Evolutionary conservation across 805 yeast species (phyloP).

Genomic region (Sugiyamaella qingdaonensis): DNA sequence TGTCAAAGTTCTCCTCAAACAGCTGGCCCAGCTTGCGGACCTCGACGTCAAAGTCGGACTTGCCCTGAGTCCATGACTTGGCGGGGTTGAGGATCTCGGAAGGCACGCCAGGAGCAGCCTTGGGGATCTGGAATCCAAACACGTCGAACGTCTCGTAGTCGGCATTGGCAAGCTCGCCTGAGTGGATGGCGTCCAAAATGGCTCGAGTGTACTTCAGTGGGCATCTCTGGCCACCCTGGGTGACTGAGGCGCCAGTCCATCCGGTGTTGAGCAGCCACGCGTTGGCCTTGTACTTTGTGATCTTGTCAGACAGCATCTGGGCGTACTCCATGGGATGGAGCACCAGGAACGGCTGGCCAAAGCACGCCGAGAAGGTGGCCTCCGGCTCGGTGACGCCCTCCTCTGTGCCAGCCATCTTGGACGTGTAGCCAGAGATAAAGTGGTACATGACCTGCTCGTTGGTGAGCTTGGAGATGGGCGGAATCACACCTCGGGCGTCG

Average conservation of each 20-base stretch:
- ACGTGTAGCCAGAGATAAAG: constrained; percentile 96
- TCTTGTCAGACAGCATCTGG: constrained; percentile 90
- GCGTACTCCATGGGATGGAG: constrained; percentile 98
- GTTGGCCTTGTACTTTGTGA: constrained; percentile 77
- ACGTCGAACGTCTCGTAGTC: constrained; percentile 81
- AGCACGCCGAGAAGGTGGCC: constrained; percentile 97
- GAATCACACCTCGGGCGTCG: constrained; percentile 97
- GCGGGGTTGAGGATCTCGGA: constrained; percentile 80
- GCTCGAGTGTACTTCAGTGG: constrained; percentile 97
- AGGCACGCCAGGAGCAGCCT: constrained; percentile 77
- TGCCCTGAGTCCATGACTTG: constrained; percentile 67
- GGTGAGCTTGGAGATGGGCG: constrained; percentile 91
- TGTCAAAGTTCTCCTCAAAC: constrained; percentile 83
- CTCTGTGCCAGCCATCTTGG: constrained; percentile 99
- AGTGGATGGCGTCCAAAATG: constrained; percentile 88
- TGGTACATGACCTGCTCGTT: constrained; percentile 98
- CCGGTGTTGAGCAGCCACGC: constrained; percentile 99
- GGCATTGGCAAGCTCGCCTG: constrained; percentile 76
- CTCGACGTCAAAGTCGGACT: constrained; percentile 48
- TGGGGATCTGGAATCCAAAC: constrained; percentile 86
- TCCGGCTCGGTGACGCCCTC: constrained; percentile 98
- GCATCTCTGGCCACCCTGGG: constrained; percentile 95
- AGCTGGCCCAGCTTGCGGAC: constrained; percentile 64
- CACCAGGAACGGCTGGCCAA: constrained; percentile 98
- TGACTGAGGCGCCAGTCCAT: constrained; percentile 93